phyloP scores from a whole-genome alignment of 2,329 filamentous ascomycete genomes.

The Hypoxylon sp. region DNA sequence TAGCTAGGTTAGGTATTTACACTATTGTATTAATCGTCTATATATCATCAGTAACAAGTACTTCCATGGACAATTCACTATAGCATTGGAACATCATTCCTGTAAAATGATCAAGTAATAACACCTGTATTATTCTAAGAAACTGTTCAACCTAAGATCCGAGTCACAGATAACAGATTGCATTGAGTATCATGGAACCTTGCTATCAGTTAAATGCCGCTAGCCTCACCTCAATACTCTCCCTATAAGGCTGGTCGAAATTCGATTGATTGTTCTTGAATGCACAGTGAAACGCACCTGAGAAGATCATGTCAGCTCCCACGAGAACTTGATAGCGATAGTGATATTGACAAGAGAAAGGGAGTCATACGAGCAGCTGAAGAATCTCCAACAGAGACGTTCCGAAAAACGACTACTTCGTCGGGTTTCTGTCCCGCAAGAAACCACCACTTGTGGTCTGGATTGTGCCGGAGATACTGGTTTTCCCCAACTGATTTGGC shows the following conservation, averaged over 20 bases:
- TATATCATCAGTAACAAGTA: too few species aligned
- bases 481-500: not conserved
- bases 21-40: too few species aligned
- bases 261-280: not conserved
- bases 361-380: not conserved
- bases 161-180: too few species aligned
- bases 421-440: not conserved
- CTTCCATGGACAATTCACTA: too few species aligned
- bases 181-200: not conserved
- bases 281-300: not conserved
- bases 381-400: not conserved
- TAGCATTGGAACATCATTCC: too few species aligned
- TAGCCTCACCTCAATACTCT: not conserved
- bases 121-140: not conserved
- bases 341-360: not conserved
- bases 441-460: not conserved
- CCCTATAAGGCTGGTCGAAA: not conserved
- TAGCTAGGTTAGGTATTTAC: too few species aligned
- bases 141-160: not conserved
- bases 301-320: not conserved
- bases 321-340: not conserved
- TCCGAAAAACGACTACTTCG: not conserved
- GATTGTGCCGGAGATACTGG: not conserved
- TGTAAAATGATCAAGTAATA: too few species aligned
- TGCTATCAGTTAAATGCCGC: not conserved